Conservation (phyloP, 148 eudicot genomes). For the Simmondsia chinensis region DNA sequence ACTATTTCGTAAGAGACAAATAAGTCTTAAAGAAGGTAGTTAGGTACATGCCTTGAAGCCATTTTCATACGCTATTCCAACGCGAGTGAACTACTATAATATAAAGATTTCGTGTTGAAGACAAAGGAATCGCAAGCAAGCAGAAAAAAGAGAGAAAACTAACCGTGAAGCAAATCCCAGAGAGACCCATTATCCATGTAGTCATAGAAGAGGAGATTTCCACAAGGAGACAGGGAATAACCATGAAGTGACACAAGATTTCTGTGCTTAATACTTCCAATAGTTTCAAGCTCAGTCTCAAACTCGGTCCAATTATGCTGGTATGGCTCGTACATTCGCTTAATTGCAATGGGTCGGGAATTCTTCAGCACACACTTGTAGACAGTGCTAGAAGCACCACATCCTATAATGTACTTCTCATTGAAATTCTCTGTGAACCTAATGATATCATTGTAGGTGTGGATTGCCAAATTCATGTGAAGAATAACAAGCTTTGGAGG, state of each 20-base stretch:
- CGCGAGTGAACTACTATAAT: too few species aligned
- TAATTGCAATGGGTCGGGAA: constrained; percentile 70
- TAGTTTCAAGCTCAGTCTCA: constrained; percentile 57
- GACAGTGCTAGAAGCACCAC: constrained; percentile 65
- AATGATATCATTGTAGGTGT: constrained; percentile 62
- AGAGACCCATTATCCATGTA: constrained; percentile 76
- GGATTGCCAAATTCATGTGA: constrained; percentile 66
- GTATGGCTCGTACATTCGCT: constrained; percentile 48
- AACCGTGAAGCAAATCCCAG: constrained; percentile 76
- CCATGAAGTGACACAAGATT: constrained; percentile 66
- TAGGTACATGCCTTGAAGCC: too few species aligned
- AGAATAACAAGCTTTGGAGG: constrained; percentile 56
- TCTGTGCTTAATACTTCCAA: constrained; percentile 63
- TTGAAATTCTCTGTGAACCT: constrained; percentile 58
- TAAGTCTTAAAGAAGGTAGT: too few species aligned
- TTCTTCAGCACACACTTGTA: constrained; percentile 54
- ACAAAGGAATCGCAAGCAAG: too few species aligned
- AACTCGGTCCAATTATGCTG: constrained; percentile 40
- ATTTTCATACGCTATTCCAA: too few species aligned
- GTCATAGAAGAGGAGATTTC: constrained; percentile 66
- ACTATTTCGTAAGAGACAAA: too few species aligned
- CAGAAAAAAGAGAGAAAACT: constrained; percentile 5
- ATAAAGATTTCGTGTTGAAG: too few species aligned
- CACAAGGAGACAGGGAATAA: constrained; percentile 46
- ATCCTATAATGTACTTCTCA: constrained; percentile 60